These are phyloP conservation scores for Bipolaris oryzae DNA, from an alignment of 2,329 filamentous ascomycete species.

Conservation along the genomic window DNA sequence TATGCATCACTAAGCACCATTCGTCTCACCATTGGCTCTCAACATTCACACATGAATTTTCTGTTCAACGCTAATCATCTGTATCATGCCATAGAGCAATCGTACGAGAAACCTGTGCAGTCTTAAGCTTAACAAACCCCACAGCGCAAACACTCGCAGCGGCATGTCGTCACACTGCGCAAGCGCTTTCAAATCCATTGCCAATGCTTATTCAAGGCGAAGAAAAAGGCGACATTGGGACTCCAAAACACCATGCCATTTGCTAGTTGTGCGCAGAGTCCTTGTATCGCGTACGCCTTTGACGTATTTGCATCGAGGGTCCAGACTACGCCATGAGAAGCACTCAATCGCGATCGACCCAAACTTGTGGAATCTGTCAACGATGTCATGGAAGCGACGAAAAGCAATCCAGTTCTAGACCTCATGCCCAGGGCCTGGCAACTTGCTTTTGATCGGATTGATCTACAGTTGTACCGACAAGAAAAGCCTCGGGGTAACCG, in stretches of 20 bases:
- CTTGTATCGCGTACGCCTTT: neutral
- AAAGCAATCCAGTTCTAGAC: neutral
- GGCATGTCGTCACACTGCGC: slow-evolving; percentile 3
- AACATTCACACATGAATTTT: neutral
- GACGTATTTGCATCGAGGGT: neutral
- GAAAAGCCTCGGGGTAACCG: neutral
- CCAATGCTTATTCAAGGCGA: neutral
- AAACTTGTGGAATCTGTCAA: neutral
- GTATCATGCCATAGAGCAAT: neutral
- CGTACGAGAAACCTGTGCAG: neutral
- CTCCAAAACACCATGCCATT: too few relatives aligned
- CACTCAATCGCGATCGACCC: neutral
- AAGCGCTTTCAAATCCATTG: neutral
- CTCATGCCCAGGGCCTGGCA: neutral
- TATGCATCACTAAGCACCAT: slow-evolving; percentile 23
- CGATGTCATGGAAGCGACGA: neutral
- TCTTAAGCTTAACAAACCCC: slow-evolving; percentile 2
- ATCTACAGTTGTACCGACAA: neutral
- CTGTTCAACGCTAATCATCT: neutral
- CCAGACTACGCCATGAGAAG: neutral
- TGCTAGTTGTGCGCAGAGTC: neutral
- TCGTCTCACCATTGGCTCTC: slow-evolving; percentile 3
- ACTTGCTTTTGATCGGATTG: neutral
- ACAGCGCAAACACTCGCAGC: neutral
- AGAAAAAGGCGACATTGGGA: neutral